Conservation (phyloP, 352 stramenopile species). For the Pythium volutum region DNA sequence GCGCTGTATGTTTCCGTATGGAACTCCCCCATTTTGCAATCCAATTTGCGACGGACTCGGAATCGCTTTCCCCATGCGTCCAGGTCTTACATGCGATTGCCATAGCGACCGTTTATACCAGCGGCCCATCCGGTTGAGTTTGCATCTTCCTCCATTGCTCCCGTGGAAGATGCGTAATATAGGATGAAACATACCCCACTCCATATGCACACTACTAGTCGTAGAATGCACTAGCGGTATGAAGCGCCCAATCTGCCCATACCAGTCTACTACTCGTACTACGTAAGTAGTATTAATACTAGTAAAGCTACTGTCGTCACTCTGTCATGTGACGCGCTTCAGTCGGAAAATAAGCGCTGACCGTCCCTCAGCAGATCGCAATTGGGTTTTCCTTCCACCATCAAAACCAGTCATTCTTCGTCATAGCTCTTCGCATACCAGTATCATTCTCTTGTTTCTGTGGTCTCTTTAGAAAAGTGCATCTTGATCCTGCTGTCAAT, state of each 20-base stretch:
- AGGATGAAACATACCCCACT: constrained; percentile 59
- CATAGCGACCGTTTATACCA: constrained; percentile 85
- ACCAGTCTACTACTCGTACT: too few relatives aligned
- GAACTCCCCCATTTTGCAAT: constrained; percentile 38
- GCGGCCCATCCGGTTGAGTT: constrained; percentile 83
- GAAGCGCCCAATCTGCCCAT: too few relatives aligned
- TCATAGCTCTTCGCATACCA: neutral
- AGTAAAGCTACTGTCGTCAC: too few relatives aligned
- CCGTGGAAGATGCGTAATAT: constrained; percentile 75
- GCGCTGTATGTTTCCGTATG: constrained; percentile 7
- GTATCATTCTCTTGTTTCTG: neutral
- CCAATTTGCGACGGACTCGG: constrained; percentile 85
- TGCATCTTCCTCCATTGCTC: constrained; percentile 58
- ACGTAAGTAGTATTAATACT: too few relatives aligned
- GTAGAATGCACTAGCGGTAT: too few relatives aligned
- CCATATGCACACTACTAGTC: too few relatives aligned
- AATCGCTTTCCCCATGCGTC: constrained; percentile 46
- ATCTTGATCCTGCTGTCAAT: neutral
- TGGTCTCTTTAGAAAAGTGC: neutral
- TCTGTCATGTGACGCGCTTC: too few relatives aligned
- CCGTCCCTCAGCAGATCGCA: too few relatives aligned
- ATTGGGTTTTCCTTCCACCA: too few relatives aligned
- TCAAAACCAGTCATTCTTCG: too few relatives aligned
- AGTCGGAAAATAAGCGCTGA: too few relatives aligned
- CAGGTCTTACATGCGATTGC: constrained; percentile 86